Conservation (phyloP, 2,329 filamentous ascomycete species). For the Hymenoscyphus scutula region DNA sequence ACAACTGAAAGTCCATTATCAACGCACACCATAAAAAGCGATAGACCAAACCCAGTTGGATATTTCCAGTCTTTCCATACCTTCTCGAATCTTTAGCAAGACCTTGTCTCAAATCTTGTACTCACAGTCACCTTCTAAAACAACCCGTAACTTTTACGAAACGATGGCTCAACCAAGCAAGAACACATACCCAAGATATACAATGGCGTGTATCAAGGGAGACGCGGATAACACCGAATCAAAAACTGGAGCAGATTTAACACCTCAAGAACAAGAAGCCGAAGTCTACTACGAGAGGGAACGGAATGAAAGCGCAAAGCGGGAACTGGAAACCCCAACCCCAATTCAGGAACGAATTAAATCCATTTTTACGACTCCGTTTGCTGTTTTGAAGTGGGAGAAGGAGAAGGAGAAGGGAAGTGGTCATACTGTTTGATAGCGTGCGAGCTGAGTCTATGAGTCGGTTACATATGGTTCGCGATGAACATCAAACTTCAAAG, state of each 20-base stretch:
- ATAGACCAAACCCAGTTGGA: too few species aligned
- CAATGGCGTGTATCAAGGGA: background rate
- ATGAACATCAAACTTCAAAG: too few species aligned
- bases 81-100: too few species aligned
- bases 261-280: background rate
- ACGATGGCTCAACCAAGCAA: background rate
- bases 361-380: background rate
- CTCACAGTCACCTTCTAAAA: too few species aligned
- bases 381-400: background rate
- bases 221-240: background rate
- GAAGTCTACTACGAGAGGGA: background rate
- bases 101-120: too few species aligned
- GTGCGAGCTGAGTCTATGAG: too few species aligned
- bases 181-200: background rate
- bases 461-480: too few species aligned
- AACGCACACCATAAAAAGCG: too few species aligned
- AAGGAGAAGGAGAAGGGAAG: background rate
- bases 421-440: background rate
- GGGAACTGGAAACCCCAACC: background rate
- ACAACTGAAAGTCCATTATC: too few species aligned
- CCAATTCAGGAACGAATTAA: background rate
- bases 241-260: background rate
- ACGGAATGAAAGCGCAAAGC: background rate
- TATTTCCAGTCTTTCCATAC: too few species aligned
- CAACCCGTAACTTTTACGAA: background rate